Evolutionary conservation across 345 rosid genomes (phyloP).

Genomic region (Dovyalis caffra): DNA sequence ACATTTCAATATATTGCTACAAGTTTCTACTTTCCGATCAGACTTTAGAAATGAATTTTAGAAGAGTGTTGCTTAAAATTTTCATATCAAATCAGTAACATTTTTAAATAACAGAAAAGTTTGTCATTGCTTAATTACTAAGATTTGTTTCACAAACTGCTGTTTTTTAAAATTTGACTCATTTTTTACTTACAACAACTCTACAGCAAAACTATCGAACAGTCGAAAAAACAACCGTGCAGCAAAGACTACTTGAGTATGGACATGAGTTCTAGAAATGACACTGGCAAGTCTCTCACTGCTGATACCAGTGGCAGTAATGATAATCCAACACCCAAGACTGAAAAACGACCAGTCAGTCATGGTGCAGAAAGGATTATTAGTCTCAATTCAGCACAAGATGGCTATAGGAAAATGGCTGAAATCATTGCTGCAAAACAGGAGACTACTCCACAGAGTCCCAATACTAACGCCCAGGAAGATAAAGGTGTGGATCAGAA

Average conservation of each 20-base stretch:
- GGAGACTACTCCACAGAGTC: constrained; percentile 5
- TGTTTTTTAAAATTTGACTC: not conserved
- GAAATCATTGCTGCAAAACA: constrained; percentile 36
- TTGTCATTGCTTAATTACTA: not conserved
- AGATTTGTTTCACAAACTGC: not conserved
- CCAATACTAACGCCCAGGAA: constrained; percentile 21
- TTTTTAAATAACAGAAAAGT: not conserved
- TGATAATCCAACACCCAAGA: constrained; percentile 24
- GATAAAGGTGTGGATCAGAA: constrained; percentile 32
- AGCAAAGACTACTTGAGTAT: not conserved
- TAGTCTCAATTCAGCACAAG: constrained; percentile 35
- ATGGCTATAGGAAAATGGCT: constrained; percentile 43
- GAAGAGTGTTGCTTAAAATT: not conserved
- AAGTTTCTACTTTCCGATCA: not conserved
- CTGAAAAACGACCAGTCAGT: constrained; percentile 42
- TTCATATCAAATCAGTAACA: not conserved
- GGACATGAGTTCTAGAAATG: constrained; percentile 48
- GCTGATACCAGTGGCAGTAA: constrained; percentile 5
- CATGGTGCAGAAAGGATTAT: constrained; percentile 31
- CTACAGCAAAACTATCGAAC: not conserved
- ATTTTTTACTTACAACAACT: not conserved
- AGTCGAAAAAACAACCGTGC: not conserved
- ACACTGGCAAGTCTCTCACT: constrained; percentile 20
- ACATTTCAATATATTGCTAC: too few relatives aligned
- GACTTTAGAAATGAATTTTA: not conserved